These are phyloP conservation scores for Gypsophila paniculata DNA, from an alignment of 179 eudicot species.

Conservation along the genomic window DNA sequence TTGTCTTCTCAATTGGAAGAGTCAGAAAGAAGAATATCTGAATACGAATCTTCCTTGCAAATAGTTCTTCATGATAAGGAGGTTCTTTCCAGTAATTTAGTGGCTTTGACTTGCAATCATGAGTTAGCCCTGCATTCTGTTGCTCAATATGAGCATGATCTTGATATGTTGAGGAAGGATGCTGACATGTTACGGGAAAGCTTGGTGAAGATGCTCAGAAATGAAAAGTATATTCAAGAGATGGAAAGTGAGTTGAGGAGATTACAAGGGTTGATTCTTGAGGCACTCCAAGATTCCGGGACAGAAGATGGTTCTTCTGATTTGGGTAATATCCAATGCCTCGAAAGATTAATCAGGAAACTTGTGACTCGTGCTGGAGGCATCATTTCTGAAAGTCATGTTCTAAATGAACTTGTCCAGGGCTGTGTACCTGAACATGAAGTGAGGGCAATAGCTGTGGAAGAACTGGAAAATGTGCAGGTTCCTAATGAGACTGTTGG, in stretches of 20 bases:
- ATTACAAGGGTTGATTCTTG: constrained; percentile 48
- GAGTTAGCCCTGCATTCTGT: constrained; percentile 46
- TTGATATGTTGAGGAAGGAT: constrained; percentile 47
- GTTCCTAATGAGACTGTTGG: constrained; percentile 24
- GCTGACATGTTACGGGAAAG: constrained; percentile 41
- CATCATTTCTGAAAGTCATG: constrained; percentile 26
- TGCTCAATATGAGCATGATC: constrained; percentile 36
- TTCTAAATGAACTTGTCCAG: constrained; percentile 13
- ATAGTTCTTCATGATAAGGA: constrained; percentile 52
- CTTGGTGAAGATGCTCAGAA: constrained; percentile 37
- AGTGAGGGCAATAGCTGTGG: constrained; percentile 16
- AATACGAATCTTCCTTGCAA: constrained; percentile 51
- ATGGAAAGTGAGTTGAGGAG: constrained; percentile 54
- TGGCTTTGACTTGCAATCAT: constrained; percentile 41
- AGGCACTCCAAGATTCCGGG: constrained; percentile 46
- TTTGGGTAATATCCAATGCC: constrained; percentile 34
- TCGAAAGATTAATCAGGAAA: constrained; percentile 52
- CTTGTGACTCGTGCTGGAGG: constrained; percentile 41
- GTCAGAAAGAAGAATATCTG: constrained; percentile 49
- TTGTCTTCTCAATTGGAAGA: constrained; percentile 59
- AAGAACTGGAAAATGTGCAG: constrained; percentile 27
- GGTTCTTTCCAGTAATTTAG: constrained; percentile 48
- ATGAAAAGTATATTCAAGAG: constrained; percentile 42
- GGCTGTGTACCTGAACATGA: constrained; percentile 19
- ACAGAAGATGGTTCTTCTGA: constrained; percentile 38